Evolutionary conservation across 257 asterid genomes (phyloP).

Genomic region (Asclepias syriaca): DNA sequence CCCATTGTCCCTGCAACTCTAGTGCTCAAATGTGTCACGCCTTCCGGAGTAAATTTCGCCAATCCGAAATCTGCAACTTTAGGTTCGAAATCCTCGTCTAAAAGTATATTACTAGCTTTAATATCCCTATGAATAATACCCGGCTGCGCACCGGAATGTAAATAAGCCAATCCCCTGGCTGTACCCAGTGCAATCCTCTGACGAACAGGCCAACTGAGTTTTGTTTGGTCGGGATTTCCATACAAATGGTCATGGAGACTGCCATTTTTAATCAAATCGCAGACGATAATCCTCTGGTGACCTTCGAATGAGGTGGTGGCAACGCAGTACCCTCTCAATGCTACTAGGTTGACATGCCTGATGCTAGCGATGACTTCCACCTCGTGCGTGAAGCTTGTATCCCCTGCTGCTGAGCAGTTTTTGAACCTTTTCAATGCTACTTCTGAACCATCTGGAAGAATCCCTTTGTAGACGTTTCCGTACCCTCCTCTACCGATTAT

Average conservation of each 20-base stretch:
- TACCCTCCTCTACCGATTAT: slow-evolving; percentile 85
- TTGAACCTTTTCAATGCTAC: slow-evolving; percentile 88
- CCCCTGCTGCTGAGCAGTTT: slow-evolving; percentile 77
- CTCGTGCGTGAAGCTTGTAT: slow-evolving; percentile 61
- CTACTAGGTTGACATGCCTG: slow-evolving; percentile 73
- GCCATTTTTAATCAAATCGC: slow-evolving; percentile 83
- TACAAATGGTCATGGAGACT: slow-evolving; percentile 80
- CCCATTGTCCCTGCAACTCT: slow-evolving; percentile 98
- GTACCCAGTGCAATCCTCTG: slow-evolving; percentile 78
- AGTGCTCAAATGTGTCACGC: slow-evolving; percentile 83
- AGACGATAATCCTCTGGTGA: slow-evolving; percentile 80
- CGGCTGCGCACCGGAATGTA: slow-evolving; percentile 78
- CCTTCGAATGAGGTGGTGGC: slow-evolving; percentile 72
- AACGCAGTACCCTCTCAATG: slow-evolving; percentile 76
- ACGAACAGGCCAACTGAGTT: slow-evolving; percentile 72
- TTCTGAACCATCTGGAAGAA: slow-evolving; percentile 61
- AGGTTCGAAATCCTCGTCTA: slow-evolving; percentile 80
- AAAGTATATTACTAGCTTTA: slow-evolving; percentile 76
- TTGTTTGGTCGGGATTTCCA: slow-evolving; percentile 28
- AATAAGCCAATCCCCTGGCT: slow-evolving; percentile 75
- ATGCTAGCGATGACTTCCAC: slow-evolving; percentile 87
- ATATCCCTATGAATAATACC: slow-evolving; percentile 75
- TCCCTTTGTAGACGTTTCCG: slow-evolving; percentile 82
- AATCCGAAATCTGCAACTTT: slow-evolving; percentile 86
- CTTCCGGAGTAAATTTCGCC: slow-evolving; percentile 79